A percentile compares a stretch with the other conserved stretches of the same genome.
Conservation (phyloP, 495 filamentous ascomycete genomes). For the Tuber aestivum region DNA sequence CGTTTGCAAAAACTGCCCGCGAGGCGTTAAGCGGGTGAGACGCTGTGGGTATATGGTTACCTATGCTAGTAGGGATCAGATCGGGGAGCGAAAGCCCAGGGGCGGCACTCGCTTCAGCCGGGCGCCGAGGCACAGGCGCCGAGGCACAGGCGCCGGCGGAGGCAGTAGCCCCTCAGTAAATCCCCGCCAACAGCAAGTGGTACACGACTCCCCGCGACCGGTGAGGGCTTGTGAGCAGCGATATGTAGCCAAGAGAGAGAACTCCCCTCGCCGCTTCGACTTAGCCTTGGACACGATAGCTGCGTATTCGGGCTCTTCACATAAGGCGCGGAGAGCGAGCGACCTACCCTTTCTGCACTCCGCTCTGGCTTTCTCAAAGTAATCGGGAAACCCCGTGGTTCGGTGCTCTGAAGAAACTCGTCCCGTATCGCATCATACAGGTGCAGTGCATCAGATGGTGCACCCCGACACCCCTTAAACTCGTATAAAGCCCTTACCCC, state of each 20-base stretch:
- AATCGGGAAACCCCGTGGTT: background rate
- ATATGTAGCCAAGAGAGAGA: background rate
- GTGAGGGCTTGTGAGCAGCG: background rate
- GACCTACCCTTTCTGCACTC: background rate
- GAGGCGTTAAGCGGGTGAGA: background rate
- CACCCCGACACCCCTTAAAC: background rate
- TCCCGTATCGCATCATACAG: background rate
- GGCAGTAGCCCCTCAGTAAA: background rate
- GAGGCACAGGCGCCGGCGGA: background rate
- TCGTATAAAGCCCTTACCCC: background rate
- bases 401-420: background rate
- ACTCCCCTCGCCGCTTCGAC: background rate
- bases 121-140: background rate
- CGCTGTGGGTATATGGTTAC: background rate
- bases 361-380: background rate
- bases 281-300: background rate
- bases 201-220: background rate
- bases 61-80: background rate
- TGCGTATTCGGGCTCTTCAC: background rate
- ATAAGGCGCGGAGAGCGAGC: background rate
- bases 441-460: background rate
- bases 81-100: background rate
- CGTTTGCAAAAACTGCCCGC: background rate
- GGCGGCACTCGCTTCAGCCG: background rate
- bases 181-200: background rate